Evolutionary conservation across 169 alveolate species (phyloP), one percentile per base, ranked within the genome.

Genomic region (Plasmodium vinckei): DNA sequence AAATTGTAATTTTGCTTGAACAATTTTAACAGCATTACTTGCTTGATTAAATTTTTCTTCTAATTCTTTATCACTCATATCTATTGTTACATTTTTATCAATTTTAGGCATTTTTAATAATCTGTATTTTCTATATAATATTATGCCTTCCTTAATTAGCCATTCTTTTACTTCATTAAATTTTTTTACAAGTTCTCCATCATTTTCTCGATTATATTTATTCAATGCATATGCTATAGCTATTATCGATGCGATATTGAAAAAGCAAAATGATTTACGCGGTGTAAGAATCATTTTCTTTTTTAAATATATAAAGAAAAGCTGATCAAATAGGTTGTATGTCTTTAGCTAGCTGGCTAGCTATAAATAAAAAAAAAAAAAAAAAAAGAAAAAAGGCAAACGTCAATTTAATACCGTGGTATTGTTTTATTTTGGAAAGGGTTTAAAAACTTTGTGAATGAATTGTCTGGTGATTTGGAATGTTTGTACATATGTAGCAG

Each of bases 1-100:
- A 9, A 64, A 23, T 39, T 75, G 61, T 46, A 75, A 9, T 42
- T 75, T 67, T 3, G 17, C 42, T 63, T 25, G 63, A 21, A 51
- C 12, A 19, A 63, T 25, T 69, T 75, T 75, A 51, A 75, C 88
- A 47, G 75, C 88, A 17, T 63, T 75, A 39, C 77, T 63, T 12
- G 54, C 23, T 15, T 63, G 72, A 25, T 19, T 5, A 54, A 75
- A 75, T 57, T 75, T 75, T 49, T 75, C 57, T 47, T 75, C 77
- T 46, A 75, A 63, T 10, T 75, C 88, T 21, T 75, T 75, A 23
- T 75, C 77, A 27, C 61, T 63, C 25, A 75, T 10, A 75, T 63
- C 17, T 64, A 75, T 49, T 13, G 15, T 47, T 49, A 75, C 17
- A 21, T 63, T 44, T 49, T 75, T 75, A 51, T 75, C 60, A 23